Evolutionary conservation across 2,329 filamentous ascomycete species (phyloP).

Genomic region (Phaeosphaeriaceae sp.): DNA sequence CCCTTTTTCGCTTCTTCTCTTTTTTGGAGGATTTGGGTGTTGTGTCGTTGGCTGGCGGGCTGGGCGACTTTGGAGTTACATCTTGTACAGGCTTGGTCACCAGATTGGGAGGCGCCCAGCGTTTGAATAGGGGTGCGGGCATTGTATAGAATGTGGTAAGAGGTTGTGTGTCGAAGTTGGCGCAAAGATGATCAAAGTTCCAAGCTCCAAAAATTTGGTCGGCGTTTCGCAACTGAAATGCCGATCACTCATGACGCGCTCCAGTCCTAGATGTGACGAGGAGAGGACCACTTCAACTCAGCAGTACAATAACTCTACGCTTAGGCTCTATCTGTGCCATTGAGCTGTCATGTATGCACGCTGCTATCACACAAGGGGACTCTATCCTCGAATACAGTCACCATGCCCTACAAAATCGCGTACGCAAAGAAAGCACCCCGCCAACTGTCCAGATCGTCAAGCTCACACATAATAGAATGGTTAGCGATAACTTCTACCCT

Average conservation of each 20-base stretch:
- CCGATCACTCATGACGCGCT: constrained; percentile 34
- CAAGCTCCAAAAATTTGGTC: constrained; percentile 33
- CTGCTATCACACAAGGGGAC: constrained; percentile 19
- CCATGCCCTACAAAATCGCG: constrained; percentile 75
- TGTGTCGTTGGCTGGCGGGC: constrained; percentile 6
- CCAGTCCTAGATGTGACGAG: constrained; percentile 5
- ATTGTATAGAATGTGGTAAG: constrained; percentile 40
- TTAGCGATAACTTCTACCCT: constrained; percentile 99
- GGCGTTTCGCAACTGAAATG: constrained; percentile 27
- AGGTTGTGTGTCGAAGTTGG: not conserved
- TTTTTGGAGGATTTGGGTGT: constrained; percentile 34
- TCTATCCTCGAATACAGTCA: constrained; percentile 25
- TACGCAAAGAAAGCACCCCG: constrained; percentile 45
- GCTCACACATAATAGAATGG: constrained; percentile 67
- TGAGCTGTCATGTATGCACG: constrained; percentile 31
- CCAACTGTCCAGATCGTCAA: not conserved
- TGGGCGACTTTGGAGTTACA: constrained; percentile 2
- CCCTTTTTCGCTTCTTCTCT: constrained; percentile 45
- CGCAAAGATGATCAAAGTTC: not conserved
- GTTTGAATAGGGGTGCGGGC: constrained; percentile 55
- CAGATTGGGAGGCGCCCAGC: constrained; percentile 53
- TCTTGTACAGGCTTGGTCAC: constrained; percentile 2
- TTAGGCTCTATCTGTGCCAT: constrained; percentile 3
- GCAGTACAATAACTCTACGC: not conserved
- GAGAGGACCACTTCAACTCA: constrained; percentile 1